Base-by-base conservation (phyloP, 1,284 basidiomycete genomes). In the Heterobasidion occidentale region DNA sequence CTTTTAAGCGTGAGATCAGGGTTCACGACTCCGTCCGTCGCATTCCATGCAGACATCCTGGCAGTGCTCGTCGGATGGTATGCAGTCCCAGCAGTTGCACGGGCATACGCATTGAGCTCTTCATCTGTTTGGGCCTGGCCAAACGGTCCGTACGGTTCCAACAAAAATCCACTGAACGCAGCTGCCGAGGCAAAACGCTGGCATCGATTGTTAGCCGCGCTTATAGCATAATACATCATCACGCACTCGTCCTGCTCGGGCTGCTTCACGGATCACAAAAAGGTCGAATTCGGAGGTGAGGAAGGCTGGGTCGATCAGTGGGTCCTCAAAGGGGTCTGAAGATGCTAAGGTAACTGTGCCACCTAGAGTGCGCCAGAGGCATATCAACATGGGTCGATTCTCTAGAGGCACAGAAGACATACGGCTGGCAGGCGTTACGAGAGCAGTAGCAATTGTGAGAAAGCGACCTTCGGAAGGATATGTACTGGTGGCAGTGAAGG, bases 331-430 rank as follows among this genome's bases (percentile, higher is more conserved):
- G 17, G 64, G 63, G 49, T 62, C 56, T 11, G 55, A 50, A 2
- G 62, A 64, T 50, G 56, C 54, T 44, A 69, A 60, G 2, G 53
- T 60, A 11, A 69, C 59, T 44, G 60, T 60, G 9, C 68, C 68
- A 46, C 63, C 61, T 66, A 27, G 27, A 27, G 27, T 6, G 27
- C 27, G 27, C 27, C 27, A 27, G 27, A 27, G 27, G 27, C 5
- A 27, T 27, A 4, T 27, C 27, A 27, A 27, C 4, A 27, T 27
- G 27, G 27, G 27, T 27, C 27, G 27, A 27, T 5, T 27, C 27
- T 27, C 27, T 27, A 6, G 27, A 27, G 27, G 5, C 27, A 27
- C 27, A 27, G 27, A 27, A 27, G 27, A 27, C 27, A 27, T 27
- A 27, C 27, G 27, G 5, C 27, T 6, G 27, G 27, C 27, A 27